A percentile compares a stretch with the other conserved stretches of the same genome.
Evolutionary conservation across 2,329 filamentous ascomycete genomes (phyloP).

Genomic region (Fusarium torulosum): DNA sequence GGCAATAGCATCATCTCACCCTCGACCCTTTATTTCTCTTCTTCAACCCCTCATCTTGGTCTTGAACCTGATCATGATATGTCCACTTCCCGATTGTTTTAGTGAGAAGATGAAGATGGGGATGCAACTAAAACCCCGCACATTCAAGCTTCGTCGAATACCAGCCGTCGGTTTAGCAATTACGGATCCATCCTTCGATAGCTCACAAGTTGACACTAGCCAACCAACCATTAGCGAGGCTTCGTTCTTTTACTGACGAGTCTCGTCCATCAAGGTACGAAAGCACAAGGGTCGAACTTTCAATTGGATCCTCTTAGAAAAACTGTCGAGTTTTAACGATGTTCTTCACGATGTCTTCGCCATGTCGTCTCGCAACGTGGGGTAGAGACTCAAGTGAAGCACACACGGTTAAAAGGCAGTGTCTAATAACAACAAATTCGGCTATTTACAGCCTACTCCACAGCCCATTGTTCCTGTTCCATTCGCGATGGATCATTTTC

Average conservation of each 20-base stretch:
- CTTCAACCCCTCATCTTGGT: constrained; percentile 6
- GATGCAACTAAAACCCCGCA: constrained; percentile 21
- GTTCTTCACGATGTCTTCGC: not conserved
- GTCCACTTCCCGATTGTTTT: constrained; percentile 22
- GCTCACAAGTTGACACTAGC: not conserved
- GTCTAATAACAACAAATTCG: not conserved
- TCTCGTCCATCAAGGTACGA: not conserved
- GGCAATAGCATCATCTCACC: constrained; percentile 9
- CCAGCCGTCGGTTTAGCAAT: constrained; percentile 46
- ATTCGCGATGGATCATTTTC: constrained; percentile 10
- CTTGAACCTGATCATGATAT: constrained; percentile 17
- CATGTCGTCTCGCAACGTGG: not conserved
- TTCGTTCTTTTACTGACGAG: not conserved
- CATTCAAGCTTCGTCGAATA: constrained; percentile 41
- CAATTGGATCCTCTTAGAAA: not conserved
- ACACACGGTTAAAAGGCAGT: constrained; percentile 3
- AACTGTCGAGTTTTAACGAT: not conserved
- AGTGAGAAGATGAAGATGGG: not conserved
- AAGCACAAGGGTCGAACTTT: not conserved
- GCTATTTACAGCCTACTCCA: not conserved
- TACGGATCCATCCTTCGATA: constrained; percentile 20
- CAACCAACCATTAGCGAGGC: not conserved
- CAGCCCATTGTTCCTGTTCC: not conserved
- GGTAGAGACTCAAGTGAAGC: not conserved
- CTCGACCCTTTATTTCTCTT: constrained; percentile 2